Percentiles rank a stretch among this genome's conserved stretches.
These are phyloP conservation scores for Colletotrichum plurivorum DNA, from an alignment of 2,329 filamentous ascomycete genomes.

Conservation along the genomic window DNA sequence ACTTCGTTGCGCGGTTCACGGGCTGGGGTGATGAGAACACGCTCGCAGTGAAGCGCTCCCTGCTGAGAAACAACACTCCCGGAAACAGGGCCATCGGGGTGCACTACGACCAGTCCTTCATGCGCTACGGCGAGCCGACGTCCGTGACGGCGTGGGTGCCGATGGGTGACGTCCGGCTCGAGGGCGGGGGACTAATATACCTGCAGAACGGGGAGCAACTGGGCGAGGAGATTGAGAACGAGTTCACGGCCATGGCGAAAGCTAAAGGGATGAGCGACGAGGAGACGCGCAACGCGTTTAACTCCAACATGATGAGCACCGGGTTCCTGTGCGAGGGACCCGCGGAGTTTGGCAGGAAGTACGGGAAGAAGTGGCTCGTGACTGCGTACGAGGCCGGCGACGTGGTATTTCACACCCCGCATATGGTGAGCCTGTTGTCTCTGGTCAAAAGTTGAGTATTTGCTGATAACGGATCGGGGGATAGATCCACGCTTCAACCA, in stretches of 20 bases:
- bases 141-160: constrained; percentile 71
- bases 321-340: constrained; percentile 62
- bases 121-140: constrained; percentile 68
- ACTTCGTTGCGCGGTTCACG: constrained; percentile 65
- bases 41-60: constrained; percentile 54
- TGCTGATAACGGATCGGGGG: background rate
- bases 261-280: constrained; percentile 66
- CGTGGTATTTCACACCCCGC: constrained; percentile 55
- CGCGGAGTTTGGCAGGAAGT: constrained; percentile 47
- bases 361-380: constrained; percentile 52
- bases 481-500: constrained; percentile 66
- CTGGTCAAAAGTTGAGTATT: no score
- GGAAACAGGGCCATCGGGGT: constrained; percentile 71
- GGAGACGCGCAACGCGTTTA: constrained; percentile 66
- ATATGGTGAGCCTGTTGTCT: constrained; percentile 45
- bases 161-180: constrained; percentile 66
- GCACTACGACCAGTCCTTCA: constrained; percentile 73
- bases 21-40: constrained; percentile 62
- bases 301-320: constrained; percentile 71
- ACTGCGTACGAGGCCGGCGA: constrained; percentile 57
- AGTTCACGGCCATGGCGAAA: constrained; percentile 56
- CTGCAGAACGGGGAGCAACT: constrained; percentile 60
- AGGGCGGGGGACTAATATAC: constrained; percentile 72
- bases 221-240: constrained; percentile 57
- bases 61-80: constrained; percentile 70